These are phyloP conservation scores for Eimeria acervulina DNA, from an alignment of 169 alveolate genomes.

Conservation along the genomic window DNA sequence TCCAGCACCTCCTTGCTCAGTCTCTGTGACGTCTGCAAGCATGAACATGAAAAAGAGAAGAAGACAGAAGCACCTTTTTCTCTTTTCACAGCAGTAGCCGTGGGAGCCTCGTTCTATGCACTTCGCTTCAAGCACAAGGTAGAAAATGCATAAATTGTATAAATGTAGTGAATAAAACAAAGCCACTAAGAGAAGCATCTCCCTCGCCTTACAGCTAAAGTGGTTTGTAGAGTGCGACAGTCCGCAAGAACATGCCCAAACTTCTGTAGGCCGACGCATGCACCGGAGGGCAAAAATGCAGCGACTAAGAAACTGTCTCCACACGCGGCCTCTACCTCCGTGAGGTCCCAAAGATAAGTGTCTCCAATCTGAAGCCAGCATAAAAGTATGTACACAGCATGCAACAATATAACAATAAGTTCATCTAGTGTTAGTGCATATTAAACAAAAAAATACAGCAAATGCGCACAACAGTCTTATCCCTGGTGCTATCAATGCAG, in stretches of 20 bases:
- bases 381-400: too few species aligned
- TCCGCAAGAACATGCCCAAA: constrained; percentile 63
- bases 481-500: too few species aligned
- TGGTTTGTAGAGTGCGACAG: constrained; percentile 69
- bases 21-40: constrained; percentile 42
- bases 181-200: background rate
- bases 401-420: background rate
- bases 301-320: constrained; percentile 75
- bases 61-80: background rate
- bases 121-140: too few species aligned
- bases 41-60: background rate
- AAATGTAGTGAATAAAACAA: too few species aligned
- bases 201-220: constrained; percentile 22
- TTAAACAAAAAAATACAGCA: too few species aligned
- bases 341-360: constrained; percentile 61
- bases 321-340: constrained; percentile 44
- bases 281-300: constrained; percentile 58
- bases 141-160: too few species aligned
- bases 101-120: too few species aligned
- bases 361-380: constrained; percentile 23
- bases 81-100: too few species aligned
- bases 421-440: too few species aligned
- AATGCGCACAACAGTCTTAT: too few species aligned
- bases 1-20: constrained; percentile 30
- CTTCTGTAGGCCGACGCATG: constrained; percentile 66